phyloP scores from a whole-genome alignment of 1,284 basidiomycete genomes.

The Stereum hirsutum region DNA sequence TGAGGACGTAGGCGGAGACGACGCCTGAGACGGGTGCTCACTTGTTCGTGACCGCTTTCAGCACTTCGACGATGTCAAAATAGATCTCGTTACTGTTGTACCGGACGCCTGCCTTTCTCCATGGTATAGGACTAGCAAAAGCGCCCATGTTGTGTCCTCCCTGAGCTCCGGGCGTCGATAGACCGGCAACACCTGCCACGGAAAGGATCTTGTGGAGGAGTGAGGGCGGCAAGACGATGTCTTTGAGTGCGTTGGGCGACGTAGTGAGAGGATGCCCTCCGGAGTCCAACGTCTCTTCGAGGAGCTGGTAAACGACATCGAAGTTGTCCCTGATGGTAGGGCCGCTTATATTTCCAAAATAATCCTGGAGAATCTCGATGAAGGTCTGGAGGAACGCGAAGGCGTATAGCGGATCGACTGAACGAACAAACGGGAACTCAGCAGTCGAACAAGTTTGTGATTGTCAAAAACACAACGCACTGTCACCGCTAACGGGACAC shows the following conservation, averaged over 20 bases:
- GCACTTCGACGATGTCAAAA: conserved; percentile 83
- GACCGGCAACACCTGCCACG: conserved; percentile 41
- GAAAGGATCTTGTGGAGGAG: conserved; percentile 67
- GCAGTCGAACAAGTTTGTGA: not conserved
- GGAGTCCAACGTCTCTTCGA: conserved; percentile 91
- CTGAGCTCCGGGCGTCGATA: conserved; percentile 27
- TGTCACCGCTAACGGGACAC: conserved; percentile 74
- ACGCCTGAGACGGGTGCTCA: conserved; percentile 23
- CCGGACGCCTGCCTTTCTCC: conserved; percentile 80
- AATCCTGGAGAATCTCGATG: conserved; percentile 77
- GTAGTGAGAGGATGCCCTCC: conserved; percentile 92
- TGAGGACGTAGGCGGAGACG: not conserved
- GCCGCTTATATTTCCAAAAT: conserved; percentile 70
- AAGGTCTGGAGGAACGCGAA: conserved; percentile 87
- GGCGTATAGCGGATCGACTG: conserved; percentile 85
- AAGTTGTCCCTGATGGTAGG: conserved; percentile 87
- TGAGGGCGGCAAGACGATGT: conserved; percentile 86
- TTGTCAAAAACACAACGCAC: conserved; percentile 31
- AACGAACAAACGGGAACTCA: not conserved
- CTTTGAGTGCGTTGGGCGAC: conserved; percentile 85
- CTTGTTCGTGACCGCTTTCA: conserved; percentile 82
- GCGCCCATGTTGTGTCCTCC: conserved; percentile 33
- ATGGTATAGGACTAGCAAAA: conserved; percentile 90
- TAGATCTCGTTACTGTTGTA: conserved; percentile 92
- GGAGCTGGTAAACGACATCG: conserved; percentile 92